Base-by-base conservation (phyloP, 768 basidiomycete species). In the Naganishia vaughanmartiniae region DNA sequence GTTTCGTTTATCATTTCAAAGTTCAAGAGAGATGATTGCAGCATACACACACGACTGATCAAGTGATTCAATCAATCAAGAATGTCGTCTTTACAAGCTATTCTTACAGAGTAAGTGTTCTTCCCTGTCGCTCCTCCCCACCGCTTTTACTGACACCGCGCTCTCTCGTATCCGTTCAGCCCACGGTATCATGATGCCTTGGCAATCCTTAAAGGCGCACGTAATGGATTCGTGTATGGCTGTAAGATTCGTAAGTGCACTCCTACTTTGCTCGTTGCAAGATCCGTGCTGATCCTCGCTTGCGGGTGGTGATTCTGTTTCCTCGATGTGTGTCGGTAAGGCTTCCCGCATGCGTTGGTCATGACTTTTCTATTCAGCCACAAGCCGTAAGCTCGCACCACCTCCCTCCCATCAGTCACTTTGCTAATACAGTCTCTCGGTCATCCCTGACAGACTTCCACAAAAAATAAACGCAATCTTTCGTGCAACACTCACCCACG, bases 331-430 rank as follows among this genome's bases (percentile, higher is more conserved):
- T 12, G 34, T 54, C 67, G 24, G 21, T 57, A 15, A 81, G 79
- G 93, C 53, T 94, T 95, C 76, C 95, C 95, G 46, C 95, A 98
- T 85, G 95, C 95, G 0, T 84, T 98, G 33, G 89, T 98, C 60
- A 97, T 97, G 94, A 90, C 93, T 28, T 86, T 96, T 71, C 84
- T 98, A 51, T 98, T 97, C 77, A 92, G 93, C 36, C 86, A 89
- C 57, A 93, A 93, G 83, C 87, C 90, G 92, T 96, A 75, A 63
- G 60, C 39, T 81, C 92, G 87, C 5, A 5, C 72, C 66, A 48
- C 53, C 65, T 55, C 19, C 66, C 73, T 65, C 67, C 66, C 70
- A 33, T 67, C n/a, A 1, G 34, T 28, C 39, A 39, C 26, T 30
- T 19, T 34, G 4, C 17, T n/a, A 10, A 28, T 42, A n/a, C 42